phyloP scores from a whole-genome alignment of 495 filamentous ascomycete genomes.

The Cryomyces minteri region DNA sequence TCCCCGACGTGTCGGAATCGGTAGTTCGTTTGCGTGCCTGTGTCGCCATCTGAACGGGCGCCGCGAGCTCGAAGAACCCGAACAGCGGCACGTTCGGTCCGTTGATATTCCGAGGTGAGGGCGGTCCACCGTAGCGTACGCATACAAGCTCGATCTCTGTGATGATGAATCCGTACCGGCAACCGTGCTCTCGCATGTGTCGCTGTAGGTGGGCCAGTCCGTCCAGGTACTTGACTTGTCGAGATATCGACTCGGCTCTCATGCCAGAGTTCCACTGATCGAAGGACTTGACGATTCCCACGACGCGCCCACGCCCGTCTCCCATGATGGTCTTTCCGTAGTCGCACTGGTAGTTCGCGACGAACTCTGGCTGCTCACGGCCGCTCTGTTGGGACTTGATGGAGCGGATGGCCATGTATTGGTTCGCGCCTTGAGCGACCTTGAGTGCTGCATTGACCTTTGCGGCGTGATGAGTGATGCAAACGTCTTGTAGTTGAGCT shows the following conservation, averaged over 20 bases:
- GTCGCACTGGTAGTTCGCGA: conserved; percentile 54
- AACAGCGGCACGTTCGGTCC: conserved; percentile 45
- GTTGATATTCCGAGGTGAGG: neutral
- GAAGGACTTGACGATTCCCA: conserved; percentile 76
- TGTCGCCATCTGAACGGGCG: conserved; percentile 34
- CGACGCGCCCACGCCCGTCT: conserved; percentile 57
- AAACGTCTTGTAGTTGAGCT: conserved; percentile 46
- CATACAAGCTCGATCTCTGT: conserved; percentile 88
- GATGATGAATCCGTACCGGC: conserved; percentile 85
- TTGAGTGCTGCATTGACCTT: conserved; percentile 63
- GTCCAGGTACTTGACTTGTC: conserved; percentile 69
- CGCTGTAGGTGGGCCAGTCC: conserved; percentile 70
- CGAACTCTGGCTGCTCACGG: conserved; percentile 35
- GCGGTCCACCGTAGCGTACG: conserved; percentile 35
- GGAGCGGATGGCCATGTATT: conserved; percentile 32
- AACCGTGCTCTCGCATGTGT: conserved; percentile 81
- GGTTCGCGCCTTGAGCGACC: conserved; percentile 38
- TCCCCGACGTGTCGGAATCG: conserved; percentile 17
- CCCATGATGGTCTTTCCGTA: conserved; percentile 52
- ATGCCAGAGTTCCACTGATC: conserved; percentile 89
- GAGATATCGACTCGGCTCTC: conserved; percentile 62
- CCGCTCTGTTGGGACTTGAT: conserved; percentile 8
- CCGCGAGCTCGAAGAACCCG: conserved; percentile 61
- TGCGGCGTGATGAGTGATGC: conserved; percentile 49
- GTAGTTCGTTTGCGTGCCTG: conserved; percentile 3